Base-by-base conservation (phyloP, 2,329 filamentous ascomycete species). In the Podosphaera xanthii region DNA sequence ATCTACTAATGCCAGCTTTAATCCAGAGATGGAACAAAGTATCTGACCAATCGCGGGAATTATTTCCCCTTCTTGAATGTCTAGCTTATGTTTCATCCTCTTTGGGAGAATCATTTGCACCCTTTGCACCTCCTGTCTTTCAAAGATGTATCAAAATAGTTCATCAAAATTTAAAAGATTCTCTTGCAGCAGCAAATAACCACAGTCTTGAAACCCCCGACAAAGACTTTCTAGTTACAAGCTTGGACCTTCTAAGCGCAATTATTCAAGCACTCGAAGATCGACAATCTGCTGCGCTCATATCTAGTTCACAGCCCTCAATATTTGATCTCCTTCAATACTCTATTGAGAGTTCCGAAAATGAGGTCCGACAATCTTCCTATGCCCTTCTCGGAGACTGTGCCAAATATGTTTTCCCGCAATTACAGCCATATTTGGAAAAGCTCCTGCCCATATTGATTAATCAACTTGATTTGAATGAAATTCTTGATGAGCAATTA, bases 191-290 rank as follows among this genome's bases (percentile, higher is more conserved):
- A 4, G 77, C 78, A 50, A 80, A 79, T 64, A 86, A 91, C 68
- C 74, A 79, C 3, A 72, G 86, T 64, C 67, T 70, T 46, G 90
- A 96, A 60, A 76, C 80, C 57, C 91, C 92, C 0, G 90, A 97
- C 71, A 96, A 96, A 74, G 92, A 98, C 72, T 98, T 97, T 73
- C 75, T 97, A 62, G 85, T 98, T 55, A 97, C 92, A 36, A 95
- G 89, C 67, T 77, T 98, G 61, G 92, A 98, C 69, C 81, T 98
- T 12, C 74, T 98, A 59, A 95, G 90, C 68, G 86, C 90, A 34
- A 87, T 97, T 64, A 86, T 98, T 59, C 92, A 98, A 70, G 89
- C 90, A 1, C 79, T 98, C 6, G 82, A 87, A 55, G 75, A 79
- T 56, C 73, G 79, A 54, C 84, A 87, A 72, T 86, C 87, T 59